phyloP scores from a whole-genome alignment of 2,329 filamentous ascomycete genomes.

The Thermothelomyces thermophilus region DNA sequence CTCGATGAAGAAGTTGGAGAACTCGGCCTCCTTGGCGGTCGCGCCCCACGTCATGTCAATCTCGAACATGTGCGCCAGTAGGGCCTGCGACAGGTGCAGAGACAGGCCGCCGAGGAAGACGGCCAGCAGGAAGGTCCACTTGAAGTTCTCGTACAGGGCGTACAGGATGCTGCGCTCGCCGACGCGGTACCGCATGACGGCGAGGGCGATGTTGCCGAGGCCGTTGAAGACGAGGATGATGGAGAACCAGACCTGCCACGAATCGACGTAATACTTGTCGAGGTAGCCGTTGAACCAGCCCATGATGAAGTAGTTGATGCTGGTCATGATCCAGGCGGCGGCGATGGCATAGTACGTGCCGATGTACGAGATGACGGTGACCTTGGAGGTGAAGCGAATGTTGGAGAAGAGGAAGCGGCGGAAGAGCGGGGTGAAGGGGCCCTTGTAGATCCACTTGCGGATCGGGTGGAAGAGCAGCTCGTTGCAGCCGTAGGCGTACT shows the following conservation, averaged over 20 bases:
- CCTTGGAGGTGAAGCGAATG: conserved; percentile 68
- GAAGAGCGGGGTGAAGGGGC: conserved; percentile 76
- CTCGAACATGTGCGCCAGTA: conserved; percentile 77
- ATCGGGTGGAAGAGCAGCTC: conserved; percentile 77
- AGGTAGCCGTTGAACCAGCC: conserved; percentile 72
- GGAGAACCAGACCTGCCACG: conserved; percentile 73
- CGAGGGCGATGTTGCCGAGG: conserved; percentile 65
- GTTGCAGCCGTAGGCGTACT: conserved; percentile 79
- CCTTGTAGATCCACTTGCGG: conserved; percentile 62
- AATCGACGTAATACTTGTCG: conserved; percentile 74
- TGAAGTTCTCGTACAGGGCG: conserved; percentile 58
- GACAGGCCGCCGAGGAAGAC: conserved; percentile 79
- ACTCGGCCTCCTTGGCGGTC: conserved; percentile 74
- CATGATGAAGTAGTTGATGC: conserved; percentile 67
- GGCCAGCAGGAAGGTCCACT: conserved; percentile 66
- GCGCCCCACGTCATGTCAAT: conserved; percentile 83
- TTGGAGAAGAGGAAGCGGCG: conserved; percentile 64
- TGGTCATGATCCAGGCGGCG: conserved; percentile 67
- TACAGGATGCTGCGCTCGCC: conserved; percentile 56
- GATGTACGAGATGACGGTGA: conserved; percentile 70
- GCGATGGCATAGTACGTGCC: conserved; percentile 76
- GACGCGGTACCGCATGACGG: conserved; percentile 65
- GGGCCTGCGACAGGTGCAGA: conserved; percentile 72
- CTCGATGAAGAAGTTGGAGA: conserved; percentile 80
- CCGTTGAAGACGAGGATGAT: conserved; percentile 74